Base-by-base conservation (phyloP, 2,329 filamentous ascomycete genomes). In the Coniochaeta prunicola region DNA sequence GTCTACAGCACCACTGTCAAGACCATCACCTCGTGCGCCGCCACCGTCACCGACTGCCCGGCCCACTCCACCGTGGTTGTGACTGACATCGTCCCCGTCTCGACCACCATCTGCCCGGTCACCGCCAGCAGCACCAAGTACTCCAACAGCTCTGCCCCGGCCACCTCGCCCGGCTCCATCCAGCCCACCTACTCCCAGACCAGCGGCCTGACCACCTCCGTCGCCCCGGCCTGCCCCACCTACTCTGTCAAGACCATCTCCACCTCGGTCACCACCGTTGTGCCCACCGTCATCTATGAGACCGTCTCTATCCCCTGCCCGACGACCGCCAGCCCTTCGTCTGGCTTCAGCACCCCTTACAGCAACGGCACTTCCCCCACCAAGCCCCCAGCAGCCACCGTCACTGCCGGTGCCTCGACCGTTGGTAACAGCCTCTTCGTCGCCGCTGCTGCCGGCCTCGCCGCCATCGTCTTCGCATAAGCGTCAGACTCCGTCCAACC, bases 31-130 rank as follows among this genome's bases (percentile, higher is more conserved):
- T 79, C 78, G 61, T 87, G 84, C 78, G 78, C 73, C 60, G 75
- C 83, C 56, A 77, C 78, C 61, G 83, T 87, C 68, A 80, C 82
- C 71, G 69, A 88, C 83, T 89, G 86, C 81, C 81, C 80, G 59
- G 76, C 73, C 62, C 64, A 69, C 64, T 72, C 71, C 60, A 77
- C 73, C 66, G 64, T 65, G 58, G 69, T 74, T 61, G 65, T 70
- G 63, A 74, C 72, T 63, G 67, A 74, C 63, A 73, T 70, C 65
- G 64, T 74, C 59, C 64, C 74, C 57, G 69, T 78, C 59, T 59
- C 58, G 61, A 40, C 58, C 55, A 56, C 59, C 58, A 59, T 58
- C 45, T 62, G 58, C 54, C 42, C 59, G 38, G 63, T 61, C 59
- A 59, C 38, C 58, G 60, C 58, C 24, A 61, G 58, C 45, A 50